Base-by-base conservation (phyloP, 2,329 filamentous ascomycete species). In the Colletotrichum godetiae region DNA sequence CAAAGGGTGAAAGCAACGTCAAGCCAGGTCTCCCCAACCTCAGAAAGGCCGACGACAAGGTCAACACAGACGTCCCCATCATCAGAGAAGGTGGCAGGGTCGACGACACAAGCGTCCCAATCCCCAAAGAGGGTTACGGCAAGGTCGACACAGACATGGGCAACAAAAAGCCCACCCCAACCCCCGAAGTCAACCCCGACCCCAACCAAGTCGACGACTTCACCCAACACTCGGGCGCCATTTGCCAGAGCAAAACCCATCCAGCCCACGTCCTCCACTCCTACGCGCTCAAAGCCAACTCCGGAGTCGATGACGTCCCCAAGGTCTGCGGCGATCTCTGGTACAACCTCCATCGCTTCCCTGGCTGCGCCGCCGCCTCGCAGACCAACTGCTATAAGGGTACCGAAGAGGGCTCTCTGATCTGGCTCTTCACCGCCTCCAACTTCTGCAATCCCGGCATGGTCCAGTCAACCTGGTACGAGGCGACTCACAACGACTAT, bases 71-170 rank as follows among this genome's bases (percentile, higher is more conserved):
- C 4, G 27, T 29, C 27, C 27, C 27, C 27, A 29, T 29, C 27
- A 4, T 29, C 27, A 29, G 27, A 29, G 27, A 29, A 4, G 27
- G 27, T 8, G 8, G 2, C 59, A 52, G 31, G 12, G 6, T 3
- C 59, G 24, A 19, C 8, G 24, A 19, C 15, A 4, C 24, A 24
- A 12, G 2, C 15, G 35, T 61, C 37, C 19, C 19, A 10, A 55
- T 22, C 7, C 6, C 6, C 19, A 5, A 35, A 8, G 57, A 27
- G 31, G 12, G 22, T 5, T 1, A 5, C 2, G 12, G 5, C 24
- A 22, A 2, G 3, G 13, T 2, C 15, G 2, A 1, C 4, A 8
- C 1, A 4, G 12, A 4, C 7, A 13, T 15, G 27, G 53, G 2
- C 4, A n/a, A 31, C 29, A 33, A n/a, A 5, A 42, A 6, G 19